Evolutionary conservation across 148 eudicot species (phyloP).

Genomic region (Heliosperma pusillum): DNA sequence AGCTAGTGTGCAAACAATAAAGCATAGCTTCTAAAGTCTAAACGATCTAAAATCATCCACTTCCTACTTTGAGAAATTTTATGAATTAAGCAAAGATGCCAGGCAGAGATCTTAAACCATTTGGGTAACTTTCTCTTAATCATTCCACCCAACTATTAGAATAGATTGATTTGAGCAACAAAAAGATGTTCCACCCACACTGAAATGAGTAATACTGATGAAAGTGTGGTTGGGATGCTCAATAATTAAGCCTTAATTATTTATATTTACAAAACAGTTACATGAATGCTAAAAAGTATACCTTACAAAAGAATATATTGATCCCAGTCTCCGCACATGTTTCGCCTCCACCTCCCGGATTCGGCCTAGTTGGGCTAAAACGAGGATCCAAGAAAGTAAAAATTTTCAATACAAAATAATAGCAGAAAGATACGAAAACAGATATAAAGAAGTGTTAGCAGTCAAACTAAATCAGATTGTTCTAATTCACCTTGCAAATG

Average conservation of each 20-base stretch:
- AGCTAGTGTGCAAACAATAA: background rate
- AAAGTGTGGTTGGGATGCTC: background rate
- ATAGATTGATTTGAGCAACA: background rate
- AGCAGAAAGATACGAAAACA: background rate
- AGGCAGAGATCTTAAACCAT: background rate
- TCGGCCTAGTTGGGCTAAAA: conserved; percentile 79
- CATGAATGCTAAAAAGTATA: conserved; percentile 18
- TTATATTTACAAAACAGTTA: background rate
- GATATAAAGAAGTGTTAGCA: background rate
- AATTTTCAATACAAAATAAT: conserved; percentile 7
- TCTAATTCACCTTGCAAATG: conserved; percentile 78
- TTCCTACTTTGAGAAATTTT: background rate
- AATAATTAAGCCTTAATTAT: background rate
- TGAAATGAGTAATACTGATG: background rate
- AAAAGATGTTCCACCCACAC: background rate
- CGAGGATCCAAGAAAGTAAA: conserved; percentile 8
- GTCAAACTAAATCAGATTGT: background rate
- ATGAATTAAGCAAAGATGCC: background rate
- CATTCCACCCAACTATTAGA: background rate
- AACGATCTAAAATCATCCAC: background rate
- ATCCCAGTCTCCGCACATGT: conserved; percentile 96
- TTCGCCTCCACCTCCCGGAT: conserved; percentile 95
- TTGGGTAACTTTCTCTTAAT: background rate
- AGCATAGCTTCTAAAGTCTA: background rate
- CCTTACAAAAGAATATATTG: conserved; percentile 83